Conservation (phyloP, 2,329 filamentous ascomycete genomes). For the Podosphaera xanthii region DNA sequence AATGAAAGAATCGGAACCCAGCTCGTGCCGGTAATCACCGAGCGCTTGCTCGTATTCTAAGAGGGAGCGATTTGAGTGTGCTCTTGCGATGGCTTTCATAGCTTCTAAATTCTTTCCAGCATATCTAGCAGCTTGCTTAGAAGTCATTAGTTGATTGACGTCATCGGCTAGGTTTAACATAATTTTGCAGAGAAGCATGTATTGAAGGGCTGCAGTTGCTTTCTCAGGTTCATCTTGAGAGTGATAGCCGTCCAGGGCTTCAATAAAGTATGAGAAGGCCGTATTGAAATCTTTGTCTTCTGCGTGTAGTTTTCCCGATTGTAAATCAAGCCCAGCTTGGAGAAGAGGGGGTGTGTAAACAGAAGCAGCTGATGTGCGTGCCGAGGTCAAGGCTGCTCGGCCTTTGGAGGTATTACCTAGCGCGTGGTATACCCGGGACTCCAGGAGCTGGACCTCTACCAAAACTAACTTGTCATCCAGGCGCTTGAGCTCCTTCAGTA, state of each 20-base stretch:
- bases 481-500: slow-evolving; percentile 90
- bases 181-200: slow-evolving; percentile 99
- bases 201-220: slow-evolving; percentile 93
- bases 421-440: slow-evolving; percentile 92
- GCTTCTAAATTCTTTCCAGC: slow-evolving; percentile 88
- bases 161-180: slow-evolving; percentile 97
- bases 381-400: slow-evolving; percentile 79
- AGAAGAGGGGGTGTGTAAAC: slow-evolving; percentile 91
- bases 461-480: slow-evolving; percentile 95
- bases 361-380: slow-evolving; percentile 82
- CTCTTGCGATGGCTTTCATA: slow-evolving; percentile 95
- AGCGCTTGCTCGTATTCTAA: slow-evolving; percentile 94
- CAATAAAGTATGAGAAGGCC: slow-evolving; percentile 96
- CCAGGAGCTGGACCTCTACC: slow-evolving; percentile 90
- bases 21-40: slow-evolving; percentile 73
- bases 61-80: slow-evolving; percentile 82
- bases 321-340: slow-evolving; percentile 95
- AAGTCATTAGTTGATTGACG: slow-evolving; percentile 81
- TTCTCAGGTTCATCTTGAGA: slow-evolving; percentile 68
- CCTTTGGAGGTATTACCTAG: slow-evolving; percentile 92
- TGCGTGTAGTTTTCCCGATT: slow-evolving; percentile 94
- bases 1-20: slow-evolving; percentile 87
- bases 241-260: slow-evolving; percentile 92
- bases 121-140: slow-evolving; percentile 92
- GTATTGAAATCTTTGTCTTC: slow-evolving; percentile 99